A percentile compares a stretch with the other conserved stretches of the same genome.
Evolutionary conservation across 176 grass and related monocot species (phyloP).

Genomic region (Avena eriantha): DNA sequence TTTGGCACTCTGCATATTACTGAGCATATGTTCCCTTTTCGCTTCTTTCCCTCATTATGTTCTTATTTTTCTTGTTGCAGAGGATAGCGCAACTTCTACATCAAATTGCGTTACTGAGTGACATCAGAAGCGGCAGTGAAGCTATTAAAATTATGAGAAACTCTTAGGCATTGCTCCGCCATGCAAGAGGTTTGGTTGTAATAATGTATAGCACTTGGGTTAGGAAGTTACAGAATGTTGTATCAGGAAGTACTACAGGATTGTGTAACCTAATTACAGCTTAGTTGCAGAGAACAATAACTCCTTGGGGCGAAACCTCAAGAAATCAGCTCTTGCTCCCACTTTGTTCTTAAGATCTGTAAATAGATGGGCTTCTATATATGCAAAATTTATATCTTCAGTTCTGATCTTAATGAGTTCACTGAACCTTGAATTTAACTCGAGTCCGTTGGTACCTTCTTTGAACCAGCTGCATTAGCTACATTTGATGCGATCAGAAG

Average conservation of each 20-base stretch:
- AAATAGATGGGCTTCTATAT: conserved; percentile 31
- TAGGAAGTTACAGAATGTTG: conserved; percentile 18
- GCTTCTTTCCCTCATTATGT: background rate
- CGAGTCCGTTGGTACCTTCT: background rate
- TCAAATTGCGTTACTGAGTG: conserved; percentile 63
- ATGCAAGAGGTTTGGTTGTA: conserved; percentile 5
- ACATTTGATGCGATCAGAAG: background rate
- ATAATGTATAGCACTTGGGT: conserved; percentile 21
- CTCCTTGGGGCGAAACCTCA: background rate
- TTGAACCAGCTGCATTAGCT: background rate
- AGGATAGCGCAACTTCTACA: conserved; percentile 58
- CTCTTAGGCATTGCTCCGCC: conserved; percentile 11
- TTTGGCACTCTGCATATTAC: conserved; percentile 12
- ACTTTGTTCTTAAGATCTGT: conserved; percentile 25
- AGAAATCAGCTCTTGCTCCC: conserved; percentile 12
- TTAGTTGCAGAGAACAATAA: background rate
- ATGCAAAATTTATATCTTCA: background rate
- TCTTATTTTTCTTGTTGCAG: conserved; percentile 42
- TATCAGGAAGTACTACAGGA: background rate
- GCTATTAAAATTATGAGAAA: conserved; percentile 44
- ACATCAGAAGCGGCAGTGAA: conserved; percentile 47
- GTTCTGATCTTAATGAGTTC: background rate
- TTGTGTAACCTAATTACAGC: conserved; percentile 22
- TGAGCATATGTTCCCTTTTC: background rate
- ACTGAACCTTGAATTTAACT: background rate